Base-by-base conservation (phyloP, 2,329 filamentous ascomycete genomes). In the Lojkania enalia region DNA sequence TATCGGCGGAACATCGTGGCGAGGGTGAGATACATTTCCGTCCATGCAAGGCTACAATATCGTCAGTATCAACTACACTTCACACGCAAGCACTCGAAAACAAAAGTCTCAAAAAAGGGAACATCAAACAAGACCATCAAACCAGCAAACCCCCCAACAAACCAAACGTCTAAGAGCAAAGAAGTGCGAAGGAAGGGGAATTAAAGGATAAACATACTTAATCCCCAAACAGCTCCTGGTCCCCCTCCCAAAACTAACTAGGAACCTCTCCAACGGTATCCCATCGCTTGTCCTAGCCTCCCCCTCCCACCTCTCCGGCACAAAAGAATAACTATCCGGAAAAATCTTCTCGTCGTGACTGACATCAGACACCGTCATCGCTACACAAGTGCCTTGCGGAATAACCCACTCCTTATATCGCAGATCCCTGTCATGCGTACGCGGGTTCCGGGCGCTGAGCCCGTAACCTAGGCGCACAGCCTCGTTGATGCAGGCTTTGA, bases 201-300 rank as follows among this genome's bases (percentile, higher is more conserved):
- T n/a, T n/a, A n/a, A 36, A 23, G n/a, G 23, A 20, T 31, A 29
- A 16, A 58, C 55, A 14, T 39, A 60, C 57, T 69, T 71, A 9
- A 73, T 63, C 0, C 74, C 74, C 11, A 77, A 51, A 49, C 74
- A 77, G 9, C 56, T 55, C 12, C 74, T 57, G 3, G 67, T 69
- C 1, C 75, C 75, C 27, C 68, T 67, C 2, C 66, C 62, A 46
- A 76, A 76, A 1, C 60, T 61, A 4, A 75, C 66, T 36, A 73
- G 62, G 46, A 70, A 75, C 20, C 64, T 63, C n/a, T 70, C 67
- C 4, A 72, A 52, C 1, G 63, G 58, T 15, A 66, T 55, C 3
- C 67, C 64, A 16, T 66, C 59, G 0, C 42, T 35, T 0, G 61
- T 64, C 38, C 62, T 53, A 3, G 58, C 51, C 7, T 58, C 45